These are phyloP conservation scores for Cadophora sp. DNA, from an alignment of 2,329 filamentous ascomycete genomes.

Conservation along the genomic window DNA sequence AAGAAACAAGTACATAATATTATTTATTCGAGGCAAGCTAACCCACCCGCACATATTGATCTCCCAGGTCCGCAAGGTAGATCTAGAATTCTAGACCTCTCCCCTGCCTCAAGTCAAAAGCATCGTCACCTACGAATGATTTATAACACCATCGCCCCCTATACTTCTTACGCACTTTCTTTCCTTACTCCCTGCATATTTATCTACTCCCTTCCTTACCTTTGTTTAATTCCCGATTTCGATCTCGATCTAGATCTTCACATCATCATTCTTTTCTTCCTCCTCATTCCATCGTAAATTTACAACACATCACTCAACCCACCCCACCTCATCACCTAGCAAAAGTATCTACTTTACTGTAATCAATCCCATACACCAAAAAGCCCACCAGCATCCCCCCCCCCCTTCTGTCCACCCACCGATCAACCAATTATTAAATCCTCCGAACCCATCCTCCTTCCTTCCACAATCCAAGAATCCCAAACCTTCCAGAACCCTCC, in stretches of 20 bases:
- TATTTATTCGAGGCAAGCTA: too few species aligned
- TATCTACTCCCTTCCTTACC: not conserved
- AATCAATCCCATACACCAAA: constrained; percentile 1
- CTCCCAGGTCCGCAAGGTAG: too few species aligned
- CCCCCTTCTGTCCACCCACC: not conserved
- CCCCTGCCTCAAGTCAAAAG: not conserved
- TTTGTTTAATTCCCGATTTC: not conserved
- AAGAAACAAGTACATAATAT: too few species aligned
- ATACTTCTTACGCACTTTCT: not conserved
- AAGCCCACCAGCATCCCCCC: too few species aligned
- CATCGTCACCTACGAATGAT: too few species aligned
- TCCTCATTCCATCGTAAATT: too few species aligned
- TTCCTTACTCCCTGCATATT: not conserved
- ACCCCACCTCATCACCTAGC: not conserved
- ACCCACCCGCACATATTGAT: too few species aligned
- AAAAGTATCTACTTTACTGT: too few species aligned
- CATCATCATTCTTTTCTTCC: not conserved
- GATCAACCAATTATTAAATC: not conserved
- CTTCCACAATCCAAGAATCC: not conserved
- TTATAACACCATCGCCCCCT: too few species aligned
- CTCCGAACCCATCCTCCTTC: not conserved
- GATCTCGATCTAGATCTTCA: not conserved
- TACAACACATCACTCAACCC: not conserved
- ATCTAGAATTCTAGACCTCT: not conserved
- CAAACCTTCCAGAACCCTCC: not conserved